Conservation (phyloP, 129 eudicot genomes). For the Heracleum sosnowskyi region DNA sequence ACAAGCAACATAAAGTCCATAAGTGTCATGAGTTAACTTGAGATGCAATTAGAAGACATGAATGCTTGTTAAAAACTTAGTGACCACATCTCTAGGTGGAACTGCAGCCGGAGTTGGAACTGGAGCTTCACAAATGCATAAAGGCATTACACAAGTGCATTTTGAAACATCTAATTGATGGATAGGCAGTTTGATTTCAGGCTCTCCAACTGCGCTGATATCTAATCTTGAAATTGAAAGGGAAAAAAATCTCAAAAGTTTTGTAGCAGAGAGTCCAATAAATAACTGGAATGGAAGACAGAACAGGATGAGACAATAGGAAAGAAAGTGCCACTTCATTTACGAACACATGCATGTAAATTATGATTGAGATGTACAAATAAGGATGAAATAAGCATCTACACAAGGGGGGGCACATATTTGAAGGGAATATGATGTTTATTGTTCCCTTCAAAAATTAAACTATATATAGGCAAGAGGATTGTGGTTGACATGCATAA, state of each 20-base stretch:
- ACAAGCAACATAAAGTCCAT: too few relatives aligned
- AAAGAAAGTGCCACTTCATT: neutral
- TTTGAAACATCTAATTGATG: slow-evolving; percentile 28
- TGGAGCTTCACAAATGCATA: slow-evolving; percentile 86
- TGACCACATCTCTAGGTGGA: slow-evolving; percentile 39
- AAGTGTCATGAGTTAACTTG: too few relatives aligned
- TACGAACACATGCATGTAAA: too few relatives aligned
- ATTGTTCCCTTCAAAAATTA: too few relatives aligned
- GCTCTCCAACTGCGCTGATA: slow-evolving; percentile 23
- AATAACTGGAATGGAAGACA: neutral
- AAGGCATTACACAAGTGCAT: slow-evolving; percentile 98
- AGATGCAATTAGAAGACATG: too few relatives aligned
- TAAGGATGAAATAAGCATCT: too few relatives aligned
- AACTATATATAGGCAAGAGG: neutral
- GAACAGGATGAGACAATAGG: neutral
- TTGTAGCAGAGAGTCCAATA: neutral
- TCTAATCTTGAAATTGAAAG: slow-evolving; percentile 32
- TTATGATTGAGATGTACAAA: neutral
- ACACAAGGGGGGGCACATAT: neutral
- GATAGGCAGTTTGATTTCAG: slow-evolving; percentile 8
- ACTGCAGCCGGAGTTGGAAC: slow-evolving; percentile 10
- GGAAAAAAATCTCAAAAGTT: neutral
- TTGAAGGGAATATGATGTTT: neutral
- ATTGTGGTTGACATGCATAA: neutral
- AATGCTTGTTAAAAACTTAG: slow-evolving; percentile 49